Percentiles rank a stretch among this genome's conserved stretches.
Conservation (phyloP, 2,329 filamentous ascomycete species). For the Cladosporium cucumerinum region DNA sequence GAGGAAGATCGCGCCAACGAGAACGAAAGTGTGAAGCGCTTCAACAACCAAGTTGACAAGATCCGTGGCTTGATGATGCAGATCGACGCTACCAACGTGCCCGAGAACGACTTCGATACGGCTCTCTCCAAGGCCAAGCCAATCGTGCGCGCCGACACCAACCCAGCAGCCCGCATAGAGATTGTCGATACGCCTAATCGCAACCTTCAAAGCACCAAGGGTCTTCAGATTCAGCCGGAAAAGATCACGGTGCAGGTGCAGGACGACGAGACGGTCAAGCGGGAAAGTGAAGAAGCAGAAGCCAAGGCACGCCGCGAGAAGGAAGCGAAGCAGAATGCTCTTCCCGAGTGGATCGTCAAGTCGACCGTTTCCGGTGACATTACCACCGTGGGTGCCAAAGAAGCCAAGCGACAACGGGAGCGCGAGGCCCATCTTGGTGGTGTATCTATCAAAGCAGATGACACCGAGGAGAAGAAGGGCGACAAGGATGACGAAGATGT, state of each 20-base stretch:
- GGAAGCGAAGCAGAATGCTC: slow-evolving; percentile 35
- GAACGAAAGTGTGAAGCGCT: slow-evolving; percentile 64
- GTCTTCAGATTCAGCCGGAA: slow-evolving; percentile 34
- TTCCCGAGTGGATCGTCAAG: slow-evolving; percentile 37
- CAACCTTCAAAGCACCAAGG: slow-evolving; percentile 34
- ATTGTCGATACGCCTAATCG: slow-evolving; percentile 34
- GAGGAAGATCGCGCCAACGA: slow-evolving; percentile 56
- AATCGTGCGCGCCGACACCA: slow-evolving; percentile 64
- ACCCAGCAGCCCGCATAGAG: slow-evolving; percentile 45
- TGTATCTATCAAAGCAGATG: slow-evolving; percentile 44
- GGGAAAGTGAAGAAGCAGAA: slow-evolving; percentile 32
- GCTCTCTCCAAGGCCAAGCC: slow-evolving; percentile 62
- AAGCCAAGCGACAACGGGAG: slow-evolving; percentile 39
- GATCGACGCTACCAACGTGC: slow-evolving; percentile 71
- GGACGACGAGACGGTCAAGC: slow-evolving; percentile 35
- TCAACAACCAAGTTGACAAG: slow-evolving; percentile 77
- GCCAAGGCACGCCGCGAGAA: slow-evolving; percentile 29
- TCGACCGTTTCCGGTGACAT: slow-evolving; percentile 39
- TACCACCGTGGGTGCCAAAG: slow-evolving; percentile 43
- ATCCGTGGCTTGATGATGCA: slow-evolving; percentile 72
- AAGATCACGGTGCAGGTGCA: slow-evolving; percentile 36
- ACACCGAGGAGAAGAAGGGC: slow-evolving; percentile 39
- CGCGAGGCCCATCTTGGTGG: slow-evolving; percentile 35
- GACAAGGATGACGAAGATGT: slow-evolving; percentile 49
- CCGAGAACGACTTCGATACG: slow-evolving; percentile 68